These are phyloP conservation scores for Malassezia sympodialis DNA, from an alignment of 1,284 basidiomycete species.

Conservation along the genomic window DNA sequence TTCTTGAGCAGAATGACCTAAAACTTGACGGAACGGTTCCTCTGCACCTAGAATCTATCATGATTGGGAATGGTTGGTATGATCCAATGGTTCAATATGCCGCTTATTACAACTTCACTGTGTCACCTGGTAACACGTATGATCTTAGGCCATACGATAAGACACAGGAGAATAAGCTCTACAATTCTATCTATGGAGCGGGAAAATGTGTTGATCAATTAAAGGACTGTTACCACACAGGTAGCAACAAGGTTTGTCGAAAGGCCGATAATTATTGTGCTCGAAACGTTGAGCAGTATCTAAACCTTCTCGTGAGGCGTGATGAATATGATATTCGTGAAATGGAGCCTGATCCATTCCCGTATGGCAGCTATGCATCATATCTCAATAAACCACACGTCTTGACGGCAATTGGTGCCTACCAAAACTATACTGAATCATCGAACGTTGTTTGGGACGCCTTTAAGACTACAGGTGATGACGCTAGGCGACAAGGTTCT, in stretches of 20 bases:
- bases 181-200: conserved; percentile 23
- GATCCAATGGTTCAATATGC: conserved; percentile 28
- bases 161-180: conserved; percentile 20
- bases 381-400: conserved; percentile 27
- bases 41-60: conserved; percentile 59
- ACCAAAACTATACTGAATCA: conserved; percentile 28
- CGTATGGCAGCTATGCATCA: conserved; percentile 25
- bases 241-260: conserved; percentile 23
- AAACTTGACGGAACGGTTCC: conserved; percentile 51
- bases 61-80: conserved; percentile 52
- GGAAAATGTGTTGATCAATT: conserved; percentile 32
- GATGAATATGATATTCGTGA: conserved; percentile 36
- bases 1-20: conserved; percentile 57
- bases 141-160: conserved; percentile 25
- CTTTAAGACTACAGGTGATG: conserved; percentile 26
- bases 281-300: conserved; percentile 21
- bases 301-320: conserved; percentile 22
- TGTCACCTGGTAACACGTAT: conserved; percentile 27
- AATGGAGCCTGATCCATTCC: conserved; percentile 30
- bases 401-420: conserved; percentile 27
- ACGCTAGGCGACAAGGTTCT: conserved; percentile 22
- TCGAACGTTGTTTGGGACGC: conserved; percentile 19
- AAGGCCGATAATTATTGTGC: conserved; percentile 29
- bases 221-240: conserved; percentile 23
- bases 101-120: conserved; percentile 35